Evolutionary conservation across 371 early-diverging fungal genomes (phyloP), one percentile per base, ranked within the genome.

Genomic region (Mucor velutinosus): DNA sequence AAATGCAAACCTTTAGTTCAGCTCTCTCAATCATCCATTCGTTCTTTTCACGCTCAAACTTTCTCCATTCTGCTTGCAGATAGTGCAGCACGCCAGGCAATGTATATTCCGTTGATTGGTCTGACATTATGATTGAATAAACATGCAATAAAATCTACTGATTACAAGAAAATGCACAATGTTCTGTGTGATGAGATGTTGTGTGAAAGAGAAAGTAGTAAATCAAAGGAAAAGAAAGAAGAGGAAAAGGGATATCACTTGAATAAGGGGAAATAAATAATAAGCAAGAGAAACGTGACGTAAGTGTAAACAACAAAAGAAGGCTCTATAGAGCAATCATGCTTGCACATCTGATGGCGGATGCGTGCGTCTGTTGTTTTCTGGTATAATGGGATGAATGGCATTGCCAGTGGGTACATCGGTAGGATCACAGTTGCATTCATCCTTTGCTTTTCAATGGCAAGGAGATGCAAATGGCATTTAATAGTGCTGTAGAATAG

Each of bases 11-110:
- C 87, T 92, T 89, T 59, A 94, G 74, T 65, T 93, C 94, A 7
- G 94, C 87, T 59, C 86, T 77, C 70, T 95, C 95, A 72, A 95
- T 91, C 25, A 91, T 90, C 95, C 97, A 95, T 74, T 94, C 92
- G 66, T 93, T 93, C 23, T 92, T 85, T 71, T 96, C 95, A 61
- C 92, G 84, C 67, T 96, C 97, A 73, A 90, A 94, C 33, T 87
- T 83, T 60, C 95, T 78, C 94, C 94, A 94, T 81, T 95, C 94
- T 7, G 81, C 76, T 75, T 95, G 95, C 21, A 96, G 80, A 71
- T 83, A 95, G 71, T 93, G 93, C 21, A 96, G 79, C 41, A 95
- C 93, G 32, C 90, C 90, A 5, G 95, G 93, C 59, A 96, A 83
- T n/a, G 90, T 85, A 62, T 93, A 93, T 68, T 87, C 87, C 58